Evolutionary conservation across 306 rosid species (phyloP).

Genomic region (Rubus parviflorus): DNA sequence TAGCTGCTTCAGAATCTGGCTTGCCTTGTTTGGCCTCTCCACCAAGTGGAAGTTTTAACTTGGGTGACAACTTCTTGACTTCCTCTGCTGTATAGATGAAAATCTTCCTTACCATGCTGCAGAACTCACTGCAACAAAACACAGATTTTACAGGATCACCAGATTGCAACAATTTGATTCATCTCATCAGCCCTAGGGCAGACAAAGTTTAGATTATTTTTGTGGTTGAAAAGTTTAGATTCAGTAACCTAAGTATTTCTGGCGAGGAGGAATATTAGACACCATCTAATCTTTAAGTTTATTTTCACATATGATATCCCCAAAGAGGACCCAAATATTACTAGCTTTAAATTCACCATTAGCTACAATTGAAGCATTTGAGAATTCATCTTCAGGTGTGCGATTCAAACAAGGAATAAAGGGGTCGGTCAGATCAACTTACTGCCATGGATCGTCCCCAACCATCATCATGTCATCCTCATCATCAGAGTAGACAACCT

Average conservation of each 20-base stretch:
- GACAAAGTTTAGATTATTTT: background rate
- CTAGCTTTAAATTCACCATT: background rate
- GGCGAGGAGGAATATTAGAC: background rate
- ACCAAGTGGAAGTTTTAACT: constrained; percentile 52
- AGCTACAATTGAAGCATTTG: constrained; percentile 6
- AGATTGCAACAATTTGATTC: background rate
- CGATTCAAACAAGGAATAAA: constrained; percentile 2
- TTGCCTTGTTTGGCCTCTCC: constrained; percentile 59
- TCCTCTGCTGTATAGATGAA: constrained; percentile 87
- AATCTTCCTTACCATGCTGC: constrained; percentile 87
- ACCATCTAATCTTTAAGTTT: background rate
- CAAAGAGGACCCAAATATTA: background rate
- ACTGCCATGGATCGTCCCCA: constrained; percentile 99
- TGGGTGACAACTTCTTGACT: constrained; percentile 90
- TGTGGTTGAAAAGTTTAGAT: background rate
- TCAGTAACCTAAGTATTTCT: background rate
- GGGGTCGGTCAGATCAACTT: constrained; percentile 39
- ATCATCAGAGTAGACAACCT: constrained; percentile 88
- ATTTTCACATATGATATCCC: background rate
- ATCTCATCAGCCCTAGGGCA: background rate
- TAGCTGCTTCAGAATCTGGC: constrained; percentile 59
- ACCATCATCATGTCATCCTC: constrained; percentile 99
- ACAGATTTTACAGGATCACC: background rate
- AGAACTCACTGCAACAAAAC: constrained; percentile 78
- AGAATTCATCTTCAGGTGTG: background rate